Percentiles rank a stretch among this genome's conserved stretches.
phyloP scores from a whole-genome alignment of 2,329 filamentous ascomycete genomes.

The Onygenales sp. region DNA sequence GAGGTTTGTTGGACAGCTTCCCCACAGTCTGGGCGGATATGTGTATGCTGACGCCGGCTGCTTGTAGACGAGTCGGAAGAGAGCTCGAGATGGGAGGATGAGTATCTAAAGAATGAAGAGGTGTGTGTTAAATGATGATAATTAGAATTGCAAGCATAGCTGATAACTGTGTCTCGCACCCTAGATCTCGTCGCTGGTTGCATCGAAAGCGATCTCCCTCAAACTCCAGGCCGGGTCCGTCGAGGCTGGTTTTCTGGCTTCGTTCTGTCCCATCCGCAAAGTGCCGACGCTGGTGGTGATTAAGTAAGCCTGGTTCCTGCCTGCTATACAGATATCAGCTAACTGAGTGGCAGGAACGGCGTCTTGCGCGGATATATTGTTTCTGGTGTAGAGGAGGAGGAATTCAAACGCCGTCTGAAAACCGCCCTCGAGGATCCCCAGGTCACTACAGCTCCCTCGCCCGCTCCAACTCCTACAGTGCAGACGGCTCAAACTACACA shows the following conservation, averaged over 20 bases:
- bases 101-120: constrained; percentile 48
- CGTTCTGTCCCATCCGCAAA: constrained; percentile 70
- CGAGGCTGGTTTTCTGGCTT: constrained; percentile 71
- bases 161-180: neutral
- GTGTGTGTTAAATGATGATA: constrained; percentile 33
- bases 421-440: constrained; percentile 28
- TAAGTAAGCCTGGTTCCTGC: constrained; percentile 1
- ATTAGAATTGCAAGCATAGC: neutral
- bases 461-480: neutral
- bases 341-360: constrained; percentile 49
- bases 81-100: constrained; percentile 63
- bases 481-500: neutral
- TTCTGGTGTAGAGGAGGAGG: constrained; percentile 52
- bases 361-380: constrained; percentile 68
- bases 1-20: constrained; percentile 43
- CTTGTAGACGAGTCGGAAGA: constrained; percentile 56
- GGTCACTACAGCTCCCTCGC: neutral
- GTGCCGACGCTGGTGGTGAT: constrained; percentile 65
- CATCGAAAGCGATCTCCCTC: constrained; percentile 57
- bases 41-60: no score
- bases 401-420: constrained; percentile 52
- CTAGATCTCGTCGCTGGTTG: constrained; percentile 49
- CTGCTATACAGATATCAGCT: neutral
- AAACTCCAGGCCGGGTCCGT: constrained; percentile 62
- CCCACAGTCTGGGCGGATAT: neutral